These are phyloP conservation scores for Vinca minor DNA, from an alignment of 257 asterid genomes.

Conservation along the genomic window DNA sequence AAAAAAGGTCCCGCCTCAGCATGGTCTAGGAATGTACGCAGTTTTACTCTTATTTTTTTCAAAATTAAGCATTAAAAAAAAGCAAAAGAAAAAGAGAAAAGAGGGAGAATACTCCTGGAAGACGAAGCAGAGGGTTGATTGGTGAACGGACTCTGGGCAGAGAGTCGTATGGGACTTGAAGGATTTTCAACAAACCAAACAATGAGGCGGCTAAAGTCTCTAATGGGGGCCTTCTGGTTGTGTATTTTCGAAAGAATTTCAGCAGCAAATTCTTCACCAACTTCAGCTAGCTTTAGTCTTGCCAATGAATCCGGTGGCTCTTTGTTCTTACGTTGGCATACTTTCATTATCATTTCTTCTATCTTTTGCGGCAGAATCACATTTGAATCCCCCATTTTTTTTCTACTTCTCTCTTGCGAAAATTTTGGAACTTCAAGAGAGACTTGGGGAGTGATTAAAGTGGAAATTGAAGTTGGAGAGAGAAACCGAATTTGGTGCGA, in stretches of 20 bases:
- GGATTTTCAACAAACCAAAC: not conserved
- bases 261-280: constrained; percentile 10
- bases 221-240: not conserved
- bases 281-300: constrained; percentile 1
- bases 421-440: not conserved
- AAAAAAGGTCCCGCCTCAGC: too few relatives aligned
- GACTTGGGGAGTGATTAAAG: too few relatives aligned
- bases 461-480: too few relatives aligned
- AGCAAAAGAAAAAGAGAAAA: too few relatives aligned
- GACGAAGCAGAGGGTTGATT: not conserved
- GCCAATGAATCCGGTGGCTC: not conserved
- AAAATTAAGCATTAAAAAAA: too few relatives aligned
- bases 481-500: too few relatives aligned
- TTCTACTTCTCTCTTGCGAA: too few relatives aligned
- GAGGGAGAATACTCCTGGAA: not conserved
- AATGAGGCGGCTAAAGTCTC: not conserved
- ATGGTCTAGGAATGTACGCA: too few relatives aligned
- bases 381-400: not conserved
- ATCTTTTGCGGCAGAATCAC: not conserved
- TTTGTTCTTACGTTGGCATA: not conserved
- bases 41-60: too few relatives aligned
- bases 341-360: not conserved
- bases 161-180: not conserved
- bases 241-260: not conserved
- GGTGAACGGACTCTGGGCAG: not conserved